Evolutionary conservation across 352 stramenopile genomes (phyloP).

Genomic region (Phytophthora litchii): DNA sequence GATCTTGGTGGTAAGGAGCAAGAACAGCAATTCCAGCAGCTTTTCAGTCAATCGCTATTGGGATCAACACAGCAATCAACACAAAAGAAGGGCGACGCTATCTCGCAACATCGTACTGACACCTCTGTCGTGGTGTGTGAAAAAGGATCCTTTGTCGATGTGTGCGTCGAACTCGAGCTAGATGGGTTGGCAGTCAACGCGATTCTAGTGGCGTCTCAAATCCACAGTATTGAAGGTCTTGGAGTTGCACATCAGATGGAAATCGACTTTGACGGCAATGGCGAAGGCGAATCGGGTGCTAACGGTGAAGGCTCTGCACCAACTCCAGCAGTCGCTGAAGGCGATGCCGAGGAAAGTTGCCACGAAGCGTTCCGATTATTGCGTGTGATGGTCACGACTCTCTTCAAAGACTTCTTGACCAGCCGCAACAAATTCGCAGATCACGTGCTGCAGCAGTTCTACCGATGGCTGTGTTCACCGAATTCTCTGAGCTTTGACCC

Average conservation of each 20-base stretch:
- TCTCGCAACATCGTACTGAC: conserved; percentile 44
- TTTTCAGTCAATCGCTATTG: conserved; percentile 56
- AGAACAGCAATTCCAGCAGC: conserved; percentile 87
- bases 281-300: conserved; percentile 10
- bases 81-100: conserved; percentile 20
- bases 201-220: conserved; percentile 72
- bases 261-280: conserved; percentile 63
- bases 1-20: conserved; percentile 90
- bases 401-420: conserved; percentile 93
- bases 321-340: conserved; percentile 27
- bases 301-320: conserved; percentile 20
- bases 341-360: conserved; percentile 91
- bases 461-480: conserved; percentile 93
- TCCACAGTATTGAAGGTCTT: conserved; percentile 76
- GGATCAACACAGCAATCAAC: conserved; percentile 21
- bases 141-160: conserved; percentile 91
- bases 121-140: conserved; percentile 84
- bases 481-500: conserved; percentile 95
- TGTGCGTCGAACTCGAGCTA: conserved; percentile 77
- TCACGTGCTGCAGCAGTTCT: conserved; percentile 96
- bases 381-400: conserved; percentile 91
- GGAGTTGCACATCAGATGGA: conserved; percentile 63
- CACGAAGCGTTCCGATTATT: conserved; percentile 93
- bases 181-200: conserved; percentile 81
- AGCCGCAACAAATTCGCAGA: conserved; percentile 93